Evolutionary conservation across 176 grass and related monocot species (phyloP).

Genomic region (Oryza punctata): DNA sequence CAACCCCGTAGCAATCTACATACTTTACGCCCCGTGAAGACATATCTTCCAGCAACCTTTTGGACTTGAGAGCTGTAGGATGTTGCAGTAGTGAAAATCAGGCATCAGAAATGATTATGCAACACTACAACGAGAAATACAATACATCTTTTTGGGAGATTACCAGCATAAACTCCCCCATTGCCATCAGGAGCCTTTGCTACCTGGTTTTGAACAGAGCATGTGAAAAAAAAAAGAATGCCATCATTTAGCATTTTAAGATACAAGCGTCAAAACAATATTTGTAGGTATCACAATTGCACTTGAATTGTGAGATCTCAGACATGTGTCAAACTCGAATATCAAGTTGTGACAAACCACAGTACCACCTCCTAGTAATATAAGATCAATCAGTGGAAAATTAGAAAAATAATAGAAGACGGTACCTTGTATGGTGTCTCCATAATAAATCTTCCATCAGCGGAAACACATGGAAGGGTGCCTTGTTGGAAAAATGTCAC

Average conservation of each 20-base stretch:
- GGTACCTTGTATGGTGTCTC: constrained; percentile 88
- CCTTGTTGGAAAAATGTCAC: constrained; percentile 99
- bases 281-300: background rate
- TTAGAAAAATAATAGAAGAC: background rate
- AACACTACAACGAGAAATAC: background rate
- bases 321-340: constrained; percentile 4
- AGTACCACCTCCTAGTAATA: background rate
- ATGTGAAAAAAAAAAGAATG: background rate
- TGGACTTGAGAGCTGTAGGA: constrained; percentile 72
- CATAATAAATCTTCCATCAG: constrained; percentile 98
- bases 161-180: constrained; percentile 97
- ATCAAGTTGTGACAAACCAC: background rate
- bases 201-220: constrained; percentile 58
- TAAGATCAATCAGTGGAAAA: background rate
- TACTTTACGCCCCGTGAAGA: constrained; percentile 76
- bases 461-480: constrained; percentile 89
- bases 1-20: constrained; percentile 96
- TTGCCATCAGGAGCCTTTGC: constrained; percentile 98
- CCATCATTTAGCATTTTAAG: constrained; percentile 20
- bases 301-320: constrained; percentile 4
- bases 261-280: background rate
- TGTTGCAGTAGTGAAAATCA: constrained; percentile 20
- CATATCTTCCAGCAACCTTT: constrained; percentile 92
- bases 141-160: constrained; percentile 22
- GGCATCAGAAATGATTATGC: constrained; percentile 1